Base-by-base conservation (phyloP, 257 asterid genomes). In the Perilla frutescens region DNA sequence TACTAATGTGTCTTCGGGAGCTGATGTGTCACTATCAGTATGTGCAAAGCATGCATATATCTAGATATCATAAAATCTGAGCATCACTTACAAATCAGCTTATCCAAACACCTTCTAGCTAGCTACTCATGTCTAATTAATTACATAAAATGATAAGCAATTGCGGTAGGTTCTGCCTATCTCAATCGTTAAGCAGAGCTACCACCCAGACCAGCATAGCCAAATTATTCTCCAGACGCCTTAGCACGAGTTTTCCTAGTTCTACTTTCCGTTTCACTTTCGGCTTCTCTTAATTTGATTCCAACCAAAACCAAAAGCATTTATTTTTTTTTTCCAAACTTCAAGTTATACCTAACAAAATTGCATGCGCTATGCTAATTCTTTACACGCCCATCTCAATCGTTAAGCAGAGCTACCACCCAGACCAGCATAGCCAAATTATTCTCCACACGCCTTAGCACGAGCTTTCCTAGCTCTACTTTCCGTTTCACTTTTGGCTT, bases 61-160 rank as follows among this genome's bases (percentile, higher is more conserved):
- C 40, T 44, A 34, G 54, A 47, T 53, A 67, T 51, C 67, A 36
- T 51, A 61, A 65, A 47, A 41, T 15, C 48, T 66, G 71, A 72
- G 71, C 51, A 71, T 70, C 67, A 51, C 50, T 47, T 49, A 69
- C 47, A 44, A 41, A 64, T 39, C 29, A 71, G 51, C 50, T 15
- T 37, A 26, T 68, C 41, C 73, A 41, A 43, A 68, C 36, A 66
- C 54, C 60, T 57, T 40, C 50, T 51, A 14, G 65, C 68, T 32
- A 68, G 64, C 48, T 67, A 58, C 61, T 70, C 57, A 9, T 9
- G 34, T 57, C 32, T 65, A 49, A 56, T 49, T 20, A 34, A 36
- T 34, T 66, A 44, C 65, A 56, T 41, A 9, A 43, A 54, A 68
- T 40, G 43, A 41, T 13, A 26, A 53, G 15, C 10, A n/a, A 49